Evolutionary conservation across 192 early-diverging fungal genomes (phyloP), one percentile per base, ranked within the genome.

Genomic region (Chytriomyces hyalinus): DNA sequence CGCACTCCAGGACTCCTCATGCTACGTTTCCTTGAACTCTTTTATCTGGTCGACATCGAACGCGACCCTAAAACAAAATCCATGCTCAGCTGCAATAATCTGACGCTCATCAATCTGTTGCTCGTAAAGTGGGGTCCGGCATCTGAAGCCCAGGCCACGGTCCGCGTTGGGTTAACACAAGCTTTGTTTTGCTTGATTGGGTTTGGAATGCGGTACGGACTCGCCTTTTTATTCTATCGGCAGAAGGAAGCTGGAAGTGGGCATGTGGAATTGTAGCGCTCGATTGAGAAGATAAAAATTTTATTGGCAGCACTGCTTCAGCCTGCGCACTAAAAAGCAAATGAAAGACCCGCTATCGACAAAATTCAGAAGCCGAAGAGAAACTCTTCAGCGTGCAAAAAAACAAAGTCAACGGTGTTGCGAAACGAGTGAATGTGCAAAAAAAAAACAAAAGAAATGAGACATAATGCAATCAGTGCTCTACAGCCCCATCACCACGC

Each of bases 101-200:
- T 99, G 47, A 99, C 98, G 0, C 79, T 99, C 43, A 86, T 99
- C 26, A 99, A 98, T 76, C 79, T 96, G 17, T 81, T 98, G 66
- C 84, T 99, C n/a, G 87, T 97, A 26, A 86, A 86, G 79, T 74
- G 87, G 46, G 93, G 92, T 6, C 94, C 92, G 0, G 87, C 95
- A 78, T 82, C 81, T 17, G 98, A 98, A 79, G 82, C 46, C 6
- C 10, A 71, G 7, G 53, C 80, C 9, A 78, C 89, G 44, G 73
- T 84, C 24, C 62, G 82, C 4, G 84, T 98, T 1, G 81, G 94
- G 59, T 51, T 87, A 46, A 73, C 94, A 10, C 97, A 98, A 73
- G 71, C 85, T 3, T 17, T 90, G 8, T 89, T 88, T 59, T 93
- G 91, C 67, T 53, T 79, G 9, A 24, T 96, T 13, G 95, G 92